Percentiles rank a stretch among this genome's conserved stretches.
phyloP scores from a whole-genome alignment of 129 eudicot species.

The Saposhnikovia divaricata region DNA sequence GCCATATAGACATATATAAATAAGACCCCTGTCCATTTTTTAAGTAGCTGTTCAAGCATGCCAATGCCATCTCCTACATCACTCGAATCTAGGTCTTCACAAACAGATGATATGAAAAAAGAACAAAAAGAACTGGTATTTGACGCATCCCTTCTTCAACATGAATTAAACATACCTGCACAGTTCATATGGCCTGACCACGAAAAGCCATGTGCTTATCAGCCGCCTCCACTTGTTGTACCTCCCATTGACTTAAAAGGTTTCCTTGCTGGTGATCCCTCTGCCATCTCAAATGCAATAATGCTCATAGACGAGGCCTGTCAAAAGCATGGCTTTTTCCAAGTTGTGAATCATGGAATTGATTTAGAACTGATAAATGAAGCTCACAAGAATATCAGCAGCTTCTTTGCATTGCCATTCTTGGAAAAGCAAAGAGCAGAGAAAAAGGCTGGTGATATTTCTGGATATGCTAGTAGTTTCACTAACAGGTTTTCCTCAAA shows the following conservation, averaged over 20 bases:
- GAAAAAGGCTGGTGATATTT: constrained; percentile 53
- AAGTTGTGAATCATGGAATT: constrained; percentile 68
- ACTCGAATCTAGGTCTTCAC: constrained; percentile 13
- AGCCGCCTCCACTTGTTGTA: constrained; percentile 43
- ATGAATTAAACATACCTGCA: constrained; percentile 50
- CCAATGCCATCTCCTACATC: constrained; percentile 14
- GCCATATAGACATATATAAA: constrained; percentile 7
- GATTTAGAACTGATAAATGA: constrained; percentile 48
- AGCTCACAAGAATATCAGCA: constrained; percentile 36
- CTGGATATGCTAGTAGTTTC: constrained; percentile 88
- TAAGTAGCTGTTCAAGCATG: constrained; percentile 10
- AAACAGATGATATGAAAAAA: constrained; percentile 13
- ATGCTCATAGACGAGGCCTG: constrained; percentile 47
- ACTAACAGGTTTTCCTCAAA: constrained; percentile 64
- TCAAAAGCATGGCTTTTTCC: constrained; percentile 68
- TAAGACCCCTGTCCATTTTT: background rate
- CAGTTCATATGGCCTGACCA: constrained; percentile 88
- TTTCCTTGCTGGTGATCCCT: constrained; percentile 53
- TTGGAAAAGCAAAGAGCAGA: constrained; percentile 51
- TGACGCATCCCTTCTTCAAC: constrained; percentile 51
- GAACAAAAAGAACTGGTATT: constrained; percentile 32
- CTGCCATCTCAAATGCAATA: constrained; percentile 33
- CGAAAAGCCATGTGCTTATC: constrained; percentile 48
- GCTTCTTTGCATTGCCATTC: constrained; percentile 55
- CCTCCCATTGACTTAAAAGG: constrained; percentile 61